Conservation (phyloP, 2,329 filamentous ascomycete genomes). For the Xylaria sp. region DNA sequence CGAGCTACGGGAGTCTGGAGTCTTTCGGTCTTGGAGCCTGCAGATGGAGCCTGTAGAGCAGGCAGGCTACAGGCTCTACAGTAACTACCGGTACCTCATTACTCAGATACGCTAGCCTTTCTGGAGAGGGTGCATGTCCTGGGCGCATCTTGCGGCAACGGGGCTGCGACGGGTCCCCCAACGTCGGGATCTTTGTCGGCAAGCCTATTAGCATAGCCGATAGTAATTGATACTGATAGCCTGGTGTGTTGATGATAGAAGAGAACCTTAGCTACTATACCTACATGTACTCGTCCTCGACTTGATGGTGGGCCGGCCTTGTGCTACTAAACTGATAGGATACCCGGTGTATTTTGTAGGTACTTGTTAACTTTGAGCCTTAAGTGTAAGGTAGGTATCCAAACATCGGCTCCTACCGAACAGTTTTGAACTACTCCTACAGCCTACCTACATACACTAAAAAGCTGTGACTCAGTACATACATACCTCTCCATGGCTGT, state of each 20-base stretch:
- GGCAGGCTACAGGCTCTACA: background rate
- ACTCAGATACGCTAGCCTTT: constrained; percentile 1
- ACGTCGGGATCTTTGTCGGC: constrained; percentile 15
- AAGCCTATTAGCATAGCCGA: constrained; percentile 27
- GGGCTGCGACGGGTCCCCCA: constrained; percentile 26
- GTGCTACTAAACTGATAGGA: background rate
- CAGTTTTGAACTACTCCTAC: background rate
- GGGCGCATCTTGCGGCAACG: constrained; percentile 27
- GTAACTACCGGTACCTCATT: background rate
- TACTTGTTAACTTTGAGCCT: background rate
- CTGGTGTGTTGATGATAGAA: background rate
- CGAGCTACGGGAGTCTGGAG: background rate
- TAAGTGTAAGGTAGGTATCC: background rate
- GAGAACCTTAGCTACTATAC: too few relatives aligned
- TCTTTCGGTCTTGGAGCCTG: background rate
- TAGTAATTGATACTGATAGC: constrained; percentile 24
- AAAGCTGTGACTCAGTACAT: background rate
- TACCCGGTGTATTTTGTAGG: too few relatives aligned
- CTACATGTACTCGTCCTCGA: constrained; percentile 6
- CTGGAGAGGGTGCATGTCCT: background rate
- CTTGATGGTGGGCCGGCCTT: background rate
- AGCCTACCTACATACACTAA: background rate
- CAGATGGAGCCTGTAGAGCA: background rate
- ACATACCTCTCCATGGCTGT: constrained; percentile 6
- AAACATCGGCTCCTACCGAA: background rate